A percentile compares a stretch with the other conserved stretches of the same genome.
These are phyloP conservation scores for Xylaria sp. DNA, from an alignment of 2,329 filamentous ascomycete genomes.

Conservation along the genomic window DNA sequence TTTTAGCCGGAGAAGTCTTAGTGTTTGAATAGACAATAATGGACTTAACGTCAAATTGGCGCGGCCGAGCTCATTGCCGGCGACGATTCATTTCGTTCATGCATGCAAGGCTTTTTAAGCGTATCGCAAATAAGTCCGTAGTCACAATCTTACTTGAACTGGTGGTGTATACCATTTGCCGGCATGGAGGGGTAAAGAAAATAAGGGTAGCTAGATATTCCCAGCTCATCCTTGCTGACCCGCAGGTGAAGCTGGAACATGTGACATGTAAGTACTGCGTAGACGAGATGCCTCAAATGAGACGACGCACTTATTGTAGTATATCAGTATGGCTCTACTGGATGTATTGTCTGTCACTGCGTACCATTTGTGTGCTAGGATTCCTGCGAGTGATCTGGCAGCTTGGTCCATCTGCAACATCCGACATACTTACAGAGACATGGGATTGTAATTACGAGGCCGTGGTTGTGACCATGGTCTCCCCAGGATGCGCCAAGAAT, in stretches of 20 bases:
- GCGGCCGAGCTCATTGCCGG: background rate
- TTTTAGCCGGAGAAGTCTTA: background rate
- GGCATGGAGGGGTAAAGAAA: background rate
- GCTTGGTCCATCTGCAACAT: slow-evolving; percentile 13
- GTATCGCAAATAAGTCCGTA: slow-evolving; percentile 1
- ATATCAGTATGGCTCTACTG: background rate
- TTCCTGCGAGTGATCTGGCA: slow-evolving; percentile 16
- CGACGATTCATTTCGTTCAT: background rate
- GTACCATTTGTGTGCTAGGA: slow-evolving; percentile 1
- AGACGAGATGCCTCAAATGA: background rate
- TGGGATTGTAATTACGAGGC: slow-evolving; percentile 18
- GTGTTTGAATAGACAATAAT: background rate
- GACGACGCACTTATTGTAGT: too few species aligned
- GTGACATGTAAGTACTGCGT: background rate
- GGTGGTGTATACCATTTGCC: background rate
- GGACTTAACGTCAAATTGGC: background rate
- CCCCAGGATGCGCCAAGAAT: slow-evolving; percentile 29
- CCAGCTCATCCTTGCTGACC: slow-evolving; percentile 4
- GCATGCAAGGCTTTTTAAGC: slow-evolving; percentile 1
- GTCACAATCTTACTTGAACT: background rate
- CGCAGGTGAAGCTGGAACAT: background rate
- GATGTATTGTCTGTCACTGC: background rate
- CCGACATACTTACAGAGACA: slow-evolving; percentile 3
- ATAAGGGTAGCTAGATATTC: slow-evolving; percentile 5
- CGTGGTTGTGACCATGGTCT: slow-evolving; percentile 25